Evolutionary conservation across 108 stramenopile species (phyloP), one percentile per base, ranked within the genome.

Genomic region (Aurantiochytrium sp.): DNA sequence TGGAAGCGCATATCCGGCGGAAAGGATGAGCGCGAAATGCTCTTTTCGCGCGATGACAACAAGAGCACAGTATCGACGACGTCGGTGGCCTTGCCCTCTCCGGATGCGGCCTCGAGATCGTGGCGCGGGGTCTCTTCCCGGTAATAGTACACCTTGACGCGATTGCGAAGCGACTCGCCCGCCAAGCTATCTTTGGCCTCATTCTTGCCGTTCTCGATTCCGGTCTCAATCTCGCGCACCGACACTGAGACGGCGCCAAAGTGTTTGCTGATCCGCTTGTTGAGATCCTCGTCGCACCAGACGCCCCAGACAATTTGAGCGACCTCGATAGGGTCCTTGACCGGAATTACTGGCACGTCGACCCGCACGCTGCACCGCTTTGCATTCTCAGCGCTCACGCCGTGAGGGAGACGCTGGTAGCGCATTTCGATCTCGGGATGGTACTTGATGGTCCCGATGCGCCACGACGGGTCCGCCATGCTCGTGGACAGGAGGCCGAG

Each of bases 281-380:
- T 81, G 73, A 81, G 73, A n/a, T 81, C 73, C 30, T 81, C 73
- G 73, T 81, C 73, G 24, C 73, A 81, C 73, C 73, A 81, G 6
- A 48, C 45, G 0, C 45, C 45, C 73, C 73, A 81, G 6, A 81
- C 6, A 12, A 81, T 24, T 17, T 81, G 39, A 81, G 73, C 73
- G 2, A 81, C 27, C n/a, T 48, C 42, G 42, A 48, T 48, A 6
- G 73, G 73, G 73, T 81, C 73, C 17, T 81, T 81, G 42, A 24
- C 39, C 15, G 73, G 73, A 27, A 81, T 39, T 6, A 81, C 73
- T 15, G 73, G 73, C 6, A 81, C 12, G 24, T 81, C 73, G 21
- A 81, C 73, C 10, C 73, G 73, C 21, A 81, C 39, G 30, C 73
- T 81, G 73, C 73, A 81, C 12, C 73, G 73, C 24, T 81, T 81